A percentile compares a stretch with the other conserved stretches of the same genome.
phyloP scores from a whole-genome alignment of 2,329 filamentous ascomycete species.

The Exophiala sp. region DNA sequence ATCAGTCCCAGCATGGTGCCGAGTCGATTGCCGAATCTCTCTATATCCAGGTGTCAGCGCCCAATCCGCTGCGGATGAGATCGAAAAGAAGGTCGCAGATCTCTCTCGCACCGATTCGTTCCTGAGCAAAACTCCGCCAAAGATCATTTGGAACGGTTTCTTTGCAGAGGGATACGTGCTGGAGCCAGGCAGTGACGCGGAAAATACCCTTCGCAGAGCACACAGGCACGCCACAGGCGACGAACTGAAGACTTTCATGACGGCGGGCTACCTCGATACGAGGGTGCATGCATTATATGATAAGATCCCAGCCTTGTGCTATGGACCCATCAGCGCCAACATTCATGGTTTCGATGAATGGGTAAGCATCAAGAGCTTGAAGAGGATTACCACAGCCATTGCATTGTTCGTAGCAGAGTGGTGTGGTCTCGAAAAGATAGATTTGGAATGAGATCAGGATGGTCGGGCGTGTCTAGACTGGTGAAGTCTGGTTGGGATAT shows the following conservation, averaged over 20 bases:
- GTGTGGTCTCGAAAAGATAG: slow-evolving; percentile 21
- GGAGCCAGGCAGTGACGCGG: slow-evolving; percentile 28
- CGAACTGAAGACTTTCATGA: slow-evolving; percentile 16
- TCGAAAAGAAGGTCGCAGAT: slow-evolving; percentile 31
- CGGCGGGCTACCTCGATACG: slow-evolving; percentile 21
- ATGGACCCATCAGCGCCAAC: slow-evolving; percentile 34
- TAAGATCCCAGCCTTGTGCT: slow-evolving; percentile 20
- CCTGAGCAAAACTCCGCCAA: slow-evolving; percentile 29
- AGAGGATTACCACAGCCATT: slow-evolving; percentile 18
- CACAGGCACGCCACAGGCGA: slow-evolving; percentile 28
- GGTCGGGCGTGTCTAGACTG: neutral
- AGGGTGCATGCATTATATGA: slow-evolving; percentile 22
- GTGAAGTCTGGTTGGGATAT: neutral
- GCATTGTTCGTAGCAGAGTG: slow-evolving; percentile 24
- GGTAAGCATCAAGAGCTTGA: slow-evolving; percentile 41
- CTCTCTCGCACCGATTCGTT: slow-evolving; percentile 27
- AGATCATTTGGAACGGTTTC: slow-evolving; percentile 29
- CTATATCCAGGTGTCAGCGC: slow-evolving; percentile 22
- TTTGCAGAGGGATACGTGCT: slow-evolving; percentile 30
- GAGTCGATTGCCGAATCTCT: slow-evolving; percentile 22
- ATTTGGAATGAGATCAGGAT: neutral
- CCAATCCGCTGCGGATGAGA: slow-evolving; percentile 22
- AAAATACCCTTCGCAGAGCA: slow-evolving; percentile 22
- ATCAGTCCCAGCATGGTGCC: slow-evolving; percentile 24
- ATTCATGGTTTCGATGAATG: slow-evolving; percentile 49